A percentile compares a stretch with the other conserved stretches of the same genome.
These are phyloP conservation scores for Mycena alexandri DNA, from an alignment of 768 basidiomycete genomes.

Conservation along the genomic window DNA sequence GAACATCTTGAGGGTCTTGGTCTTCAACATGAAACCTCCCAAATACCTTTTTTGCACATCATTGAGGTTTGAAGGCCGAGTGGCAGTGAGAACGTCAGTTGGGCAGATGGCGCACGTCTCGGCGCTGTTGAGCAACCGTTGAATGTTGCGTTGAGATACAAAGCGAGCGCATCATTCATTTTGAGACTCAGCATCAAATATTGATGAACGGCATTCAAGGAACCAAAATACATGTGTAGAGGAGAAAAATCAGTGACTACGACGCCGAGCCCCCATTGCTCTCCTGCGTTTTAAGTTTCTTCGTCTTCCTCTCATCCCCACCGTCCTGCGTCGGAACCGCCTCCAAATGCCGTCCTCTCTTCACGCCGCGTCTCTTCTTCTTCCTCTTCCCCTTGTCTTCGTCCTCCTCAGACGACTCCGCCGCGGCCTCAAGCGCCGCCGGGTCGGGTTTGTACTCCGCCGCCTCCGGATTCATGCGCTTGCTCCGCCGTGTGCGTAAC, in stretches of 20 bases:
- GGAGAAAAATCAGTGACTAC: not conserved
- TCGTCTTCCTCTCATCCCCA: constrained; percentile 48
- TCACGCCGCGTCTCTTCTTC: constrained; percentile 48
- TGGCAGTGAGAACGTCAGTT: no score
- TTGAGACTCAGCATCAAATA: no score
- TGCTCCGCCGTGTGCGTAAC: constrained; percentile 41
- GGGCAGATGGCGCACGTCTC: no score
- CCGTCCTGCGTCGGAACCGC: constrained; percentile 39
- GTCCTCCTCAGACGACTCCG: constrained; percentile 46
- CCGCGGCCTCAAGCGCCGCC: constrained; percentile 37
- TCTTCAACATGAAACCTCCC: no score
- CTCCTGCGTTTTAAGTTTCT: constrained; percentile 49
- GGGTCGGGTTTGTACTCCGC: constrained; percentile 53
- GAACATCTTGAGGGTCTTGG: no score
- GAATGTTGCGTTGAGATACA: no score
- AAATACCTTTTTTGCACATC: no score
- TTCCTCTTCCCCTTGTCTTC: constrained; percentile 32
- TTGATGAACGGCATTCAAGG: not conserved
- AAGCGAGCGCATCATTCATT: no score
- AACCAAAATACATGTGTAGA: not conserved
- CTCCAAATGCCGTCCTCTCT: constrained; percentile 52
- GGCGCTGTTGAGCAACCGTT: no score
- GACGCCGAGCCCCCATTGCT: constrained; percentile 15
- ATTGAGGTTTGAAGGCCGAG: no score
- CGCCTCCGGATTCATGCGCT: constrained; percentile 50